Conservation (phyloP, 2,329 filamentous ascomycete species). For the Trichoderma citrinoviride region DNA sequence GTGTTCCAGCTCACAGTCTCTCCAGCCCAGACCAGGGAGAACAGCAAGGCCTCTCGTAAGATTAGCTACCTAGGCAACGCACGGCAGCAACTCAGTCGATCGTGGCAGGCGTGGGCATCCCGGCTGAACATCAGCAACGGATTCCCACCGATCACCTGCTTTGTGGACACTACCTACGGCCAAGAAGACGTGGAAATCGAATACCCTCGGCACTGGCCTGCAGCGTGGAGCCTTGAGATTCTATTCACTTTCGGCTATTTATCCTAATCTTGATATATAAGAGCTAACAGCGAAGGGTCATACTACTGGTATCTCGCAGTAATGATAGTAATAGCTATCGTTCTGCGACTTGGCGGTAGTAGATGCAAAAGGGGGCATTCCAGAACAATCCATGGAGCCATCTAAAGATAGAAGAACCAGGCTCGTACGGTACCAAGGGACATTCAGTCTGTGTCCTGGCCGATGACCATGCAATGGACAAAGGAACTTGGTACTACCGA, state of each 20-base stretch:
- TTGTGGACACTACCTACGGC: neutral
- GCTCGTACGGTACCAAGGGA: neutral
- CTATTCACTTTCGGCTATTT: constrained; percentile 11
- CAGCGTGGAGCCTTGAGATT: neutral
- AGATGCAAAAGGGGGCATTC: constrained; percentile 5
- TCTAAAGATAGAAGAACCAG: neutral
- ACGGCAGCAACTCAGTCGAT: neutral
- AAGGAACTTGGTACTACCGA: neutral
- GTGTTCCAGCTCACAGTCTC: neutral
- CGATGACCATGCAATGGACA: neutral
- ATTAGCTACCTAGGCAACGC: neutral
- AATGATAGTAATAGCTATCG: neutral
- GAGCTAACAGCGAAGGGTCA: neutral
- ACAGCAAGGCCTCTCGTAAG: neutral
- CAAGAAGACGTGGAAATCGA: neutral
- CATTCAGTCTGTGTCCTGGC: neutral
- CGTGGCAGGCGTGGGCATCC: neutral
- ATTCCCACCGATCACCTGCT: neutral
- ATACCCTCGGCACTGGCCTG: neutral
- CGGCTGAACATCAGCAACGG: neutral
- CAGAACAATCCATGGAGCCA: constrained; percentile 6
- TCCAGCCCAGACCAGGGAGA: neutral
- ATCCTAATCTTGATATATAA: neutral
- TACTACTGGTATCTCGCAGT: too few relatives aligned
- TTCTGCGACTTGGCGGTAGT: neutral